phyloP scores from a whole-genome alignment of 768 basidiomycete genomes.

The Trametes punicea region DNA sequence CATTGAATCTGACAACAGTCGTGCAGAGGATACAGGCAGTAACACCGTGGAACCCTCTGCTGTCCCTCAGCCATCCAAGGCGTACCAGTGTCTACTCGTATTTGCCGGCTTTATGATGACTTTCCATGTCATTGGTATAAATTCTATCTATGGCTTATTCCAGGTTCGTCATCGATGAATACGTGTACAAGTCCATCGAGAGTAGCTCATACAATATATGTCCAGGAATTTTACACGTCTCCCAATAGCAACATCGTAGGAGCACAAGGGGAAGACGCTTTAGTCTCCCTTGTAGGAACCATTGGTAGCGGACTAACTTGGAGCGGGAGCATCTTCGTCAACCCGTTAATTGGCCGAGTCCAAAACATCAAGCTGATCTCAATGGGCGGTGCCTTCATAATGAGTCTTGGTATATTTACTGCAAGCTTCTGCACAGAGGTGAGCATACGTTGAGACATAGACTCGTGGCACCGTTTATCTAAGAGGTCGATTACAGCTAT shows the following conservation, averaged over 20 bases:
- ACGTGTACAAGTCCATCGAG: background rate
- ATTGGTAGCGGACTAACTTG: conserved; percentile 44
- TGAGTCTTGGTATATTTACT: conserved; percentile 41
- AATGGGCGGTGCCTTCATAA: conserved; percentile 35
- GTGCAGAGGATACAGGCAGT: background rate
- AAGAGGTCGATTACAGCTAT: conserved; percentile 34
- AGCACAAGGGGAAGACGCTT: conserved; percentile 37
- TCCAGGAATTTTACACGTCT: conserved; percentile 46
- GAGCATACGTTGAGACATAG: background rate
- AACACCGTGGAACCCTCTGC: background rate
- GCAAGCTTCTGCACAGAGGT: conserved; percentile 40
- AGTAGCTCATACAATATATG: background rate
- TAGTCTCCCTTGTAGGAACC: conserved; percentile 41
- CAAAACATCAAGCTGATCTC: conserved; percentile 36
- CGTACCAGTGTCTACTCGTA: conserved; percentile 37
- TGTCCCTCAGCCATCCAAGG: conserved; percentile 26
- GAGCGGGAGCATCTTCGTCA: conserved; percentile 45
- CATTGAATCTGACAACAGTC: background rate
- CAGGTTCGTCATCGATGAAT: conserved; percentile 31
- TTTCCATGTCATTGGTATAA: conserved; percentile 44
- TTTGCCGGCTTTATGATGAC: conserved; percentile 43
- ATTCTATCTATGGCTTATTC: conserved; percentile 42
- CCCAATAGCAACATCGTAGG: conserved; percentile 33
- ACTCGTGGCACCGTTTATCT: too few relatives aligned
- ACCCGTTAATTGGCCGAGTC: conserved; percentile 35